Conservation (phyloP, 768 basidiomycete species). For the Boletus reticulatus region DNA sequence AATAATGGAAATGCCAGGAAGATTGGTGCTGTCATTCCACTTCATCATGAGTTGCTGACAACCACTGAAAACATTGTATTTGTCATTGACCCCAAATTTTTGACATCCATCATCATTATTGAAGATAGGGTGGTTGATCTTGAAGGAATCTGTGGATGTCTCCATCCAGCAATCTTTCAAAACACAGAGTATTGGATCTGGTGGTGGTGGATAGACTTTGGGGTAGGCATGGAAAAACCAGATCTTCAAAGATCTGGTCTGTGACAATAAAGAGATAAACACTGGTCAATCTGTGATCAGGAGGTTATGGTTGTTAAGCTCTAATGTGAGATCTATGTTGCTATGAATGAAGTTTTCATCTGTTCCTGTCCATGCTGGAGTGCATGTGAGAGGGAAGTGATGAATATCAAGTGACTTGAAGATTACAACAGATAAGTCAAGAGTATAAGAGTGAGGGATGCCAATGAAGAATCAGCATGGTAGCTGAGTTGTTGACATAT, state of each 20-base stretch:
- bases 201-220: neutral
- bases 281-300: neutral
- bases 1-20: neutral
- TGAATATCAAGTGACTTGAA: neutral
- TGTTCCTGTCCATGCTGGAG: neutral
- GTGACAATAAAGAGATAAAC: neutral
- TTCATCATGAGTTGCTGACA: neutral
- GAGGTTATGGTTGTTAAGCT: neutral
- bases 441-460: neutral
- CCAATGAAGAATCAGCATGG: neutral
- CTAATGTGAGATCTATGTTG: neutral
- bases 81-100: neutral
- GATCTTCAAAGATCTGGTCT: neutral
- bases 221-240: neutral
- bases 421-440: neutral
- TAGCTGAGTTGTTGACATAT: neutral
- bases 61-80: neutral
- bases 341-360: neutral
- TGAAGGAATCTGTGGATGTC: neutral
- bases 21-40: neutral
- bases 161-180: neutral
- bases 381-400: neutral
- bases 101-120: neutral
- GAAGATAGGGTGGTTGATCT: neutral
- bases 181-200: neutral